Evolutionary conservation across 257 asterid species (phyloP).

Genomic region (Orobanche coerulescens): DNA sequence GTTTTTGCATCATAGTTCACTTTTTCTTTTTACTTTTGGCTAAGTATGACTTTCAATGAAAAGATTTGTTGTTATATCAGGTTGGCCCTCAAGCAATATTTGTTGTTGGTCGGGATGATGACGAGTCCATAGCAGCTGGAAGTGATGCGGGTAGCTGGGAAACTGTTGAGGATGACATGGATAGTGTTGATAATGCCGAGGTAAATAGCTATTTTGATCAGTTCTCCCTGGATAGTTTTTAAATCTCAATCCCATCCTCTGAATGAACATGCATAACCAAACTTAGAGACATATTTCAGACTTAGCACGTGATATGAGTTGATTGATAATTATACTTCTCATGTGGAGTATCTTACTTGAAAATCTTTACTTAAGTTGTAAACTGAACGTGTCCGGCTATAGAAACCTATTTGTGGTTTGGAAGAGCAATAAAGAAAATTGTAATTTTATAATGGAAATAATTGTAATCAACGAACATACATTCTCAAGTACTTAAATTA

Average conservation of each 20-base stretch:
- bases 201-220: constrained; percentile 35
- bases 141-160: constrained; percentile 99
- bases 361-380: not conserved
- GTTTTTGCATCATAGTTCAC: not conserved
- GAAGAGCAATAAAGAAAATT: not conserved
- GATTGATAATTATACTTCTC: not conserved
- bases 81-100: constrained; percentile 99
- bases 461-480: not conserved
- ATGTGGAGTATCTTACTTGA: not conserved
- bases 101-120: constrained; percentile 98
- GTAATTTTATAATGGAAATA: not conserved
- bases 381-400: not conserved
- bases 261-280: not conserved
- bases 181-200: constrained; percentile 47
- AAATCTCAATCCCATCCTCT: not conserved
- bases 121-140: constrained; percentile 80
- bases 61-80: constrained; percentile 30
- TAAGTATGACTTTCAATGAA: constrained; percentile 13
- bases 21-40: not conserved
- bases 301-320: not conserved
- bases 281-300: too few relatives aligned
- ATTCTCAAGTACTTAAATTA: not conserved
- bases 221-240: not conserved
- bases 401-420: not conserved
- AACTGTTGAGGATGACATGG: constrained; percentile 81